A percentile compares a stretch with the other conserved stretches of the same genome.
phyloP scores from a whole-genome alignment of 768 basidiomycete species.

The Trametes cingulata region DNA sequence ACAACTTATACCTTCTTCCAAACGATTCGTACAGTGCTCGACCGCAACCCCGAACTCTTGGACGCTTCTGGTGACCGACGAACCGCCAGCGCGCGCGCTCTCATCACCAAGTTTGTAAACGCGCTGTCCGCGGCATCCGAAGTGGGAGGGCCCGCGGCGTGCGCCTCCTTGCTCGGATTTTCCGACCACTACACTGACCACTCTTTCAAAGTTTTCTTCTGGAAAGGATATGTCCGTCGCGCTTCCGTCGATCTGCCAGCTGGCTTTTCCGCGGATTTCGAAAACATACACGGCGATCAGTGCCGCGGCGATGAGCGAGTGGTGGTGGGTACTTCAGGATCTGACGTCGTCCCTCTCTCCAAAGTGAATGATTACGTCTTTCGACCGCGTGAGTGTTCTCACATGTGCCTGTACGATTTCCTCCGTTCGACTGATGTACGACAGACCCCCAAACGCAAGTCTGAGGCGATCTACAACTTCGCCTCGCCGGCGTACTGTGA shows the following conservation, averaged over 20 bases:
- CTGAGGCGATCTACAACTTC: too few species aligned
- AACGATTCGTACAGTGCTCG: background rate
- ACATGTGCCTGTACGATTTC: background rate
- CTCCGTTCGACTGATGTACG: background rate
- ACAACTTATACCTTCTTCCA: background rate
- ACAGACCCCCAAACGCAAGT: background rate
- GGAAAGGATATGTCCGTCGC: slow-evolving; percentile 2
- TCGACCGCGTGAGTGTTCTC: background rate
- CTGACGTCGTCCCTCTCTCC: slow-evolving; percentile 26
- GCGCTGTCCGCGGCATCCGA: background rate
- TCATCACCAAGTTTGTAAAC: slow-evolving; percentile 13
- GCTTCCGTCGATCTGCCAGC: background rate
- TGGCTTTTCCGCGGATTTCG: background rate
- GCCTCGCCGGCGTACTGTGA: too few species aligned
- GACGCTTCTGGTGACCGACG: background rate
- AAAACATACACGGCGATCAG: too few species aligned
- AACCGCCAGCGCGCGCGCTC: background rate
- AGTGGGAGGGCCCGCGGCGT: background rate
- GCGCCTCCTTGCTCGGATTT: slow-evolving; percentile 1
- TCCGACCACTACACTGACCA: slow-evolving; percentile 16
- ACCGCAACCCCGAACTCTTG: background rate
- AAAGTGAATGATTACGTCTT: background rate
- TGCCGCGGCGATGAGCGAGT: background rate
- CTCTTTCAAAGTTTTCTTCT: slow-evolving; percentile 6
- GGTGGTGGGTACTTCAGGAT: slow-evolving; percentile 8